These are phyloP conservation scores for Suillus brevipes DNA, from an alignment of 768 basidiomycete species.

Conservation along the genomic window DNA sequence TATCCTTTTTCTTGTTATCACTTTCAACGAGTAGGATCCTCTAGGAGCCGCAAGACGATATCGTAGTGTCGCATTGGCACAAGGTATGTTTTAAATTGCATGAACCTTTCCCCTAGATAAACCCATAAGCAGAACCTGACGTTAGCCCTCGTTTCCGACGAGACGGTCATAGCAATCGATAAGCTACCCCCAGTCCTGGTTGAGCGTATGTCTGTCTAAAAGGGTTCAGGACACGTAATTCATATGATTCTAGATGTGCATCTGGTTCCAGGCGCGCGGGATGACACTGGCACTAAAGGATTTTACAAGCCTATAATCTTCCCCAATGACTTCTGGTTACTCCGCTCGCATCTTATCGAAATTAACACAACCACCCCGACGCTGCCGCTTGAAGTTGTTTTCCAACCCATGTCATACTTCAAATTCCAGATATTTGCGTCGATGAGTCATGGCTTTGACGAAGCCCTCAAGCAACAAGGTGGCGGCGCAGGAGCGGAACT, in stretches of 20 bases:
- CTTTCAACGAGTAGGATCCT: conserved; percentile 9
- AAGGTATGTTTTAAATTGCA: conserved; percentile 41
- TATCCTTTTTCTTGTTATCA: conserved; percentile 9
- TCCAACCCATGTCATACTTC: conserved; percentile 82
- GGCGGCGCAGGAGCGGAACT: conserved; percentile 66
- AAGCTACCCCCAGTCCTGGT: conserved; percentile 58
- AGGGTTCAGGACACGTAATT: conserved; percentile 5
- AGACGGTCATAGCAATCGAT: conserved; percentile 49
- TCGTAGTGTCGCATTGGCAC: conserved; percentile 85
- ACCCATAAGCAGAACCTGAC: conserved; percentile 69
- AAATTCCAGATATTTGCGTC: conserved; percentile 88
- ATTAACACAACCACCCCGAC: conserved; percentile 81
- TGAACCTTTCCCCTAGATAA: conserved; percentile 11
- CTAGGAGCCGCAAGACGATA: conserved; percentile 43
- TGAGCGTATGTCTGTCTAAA: conserved; percentile 52
- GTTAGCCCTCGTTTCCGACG: conserved; percentile 79
- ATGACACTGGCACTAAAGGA: conserved; percentile 62
- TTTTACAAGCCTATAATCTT: conserved; percentile 88
- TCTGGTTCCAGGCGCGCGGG: conserved; percentile 58
- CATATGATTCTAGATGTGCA: conserved; percentile 52
- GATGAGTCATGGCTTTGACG: conserved; percentile 84
- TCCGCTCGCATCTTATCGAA: conserved; percentile 77
- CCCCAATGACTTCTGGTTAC: conserved; percentile 94
- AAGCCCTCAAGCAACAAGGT: conserved; percentile 78
- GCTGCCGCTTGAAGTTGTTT: conserved; percentile 78